Evolutionary conservation across 176 grass and related monocot species (phyloP), one percentile per base, ranked within the genome.

Genomic region (Eragrostis nindensis): DNA sequence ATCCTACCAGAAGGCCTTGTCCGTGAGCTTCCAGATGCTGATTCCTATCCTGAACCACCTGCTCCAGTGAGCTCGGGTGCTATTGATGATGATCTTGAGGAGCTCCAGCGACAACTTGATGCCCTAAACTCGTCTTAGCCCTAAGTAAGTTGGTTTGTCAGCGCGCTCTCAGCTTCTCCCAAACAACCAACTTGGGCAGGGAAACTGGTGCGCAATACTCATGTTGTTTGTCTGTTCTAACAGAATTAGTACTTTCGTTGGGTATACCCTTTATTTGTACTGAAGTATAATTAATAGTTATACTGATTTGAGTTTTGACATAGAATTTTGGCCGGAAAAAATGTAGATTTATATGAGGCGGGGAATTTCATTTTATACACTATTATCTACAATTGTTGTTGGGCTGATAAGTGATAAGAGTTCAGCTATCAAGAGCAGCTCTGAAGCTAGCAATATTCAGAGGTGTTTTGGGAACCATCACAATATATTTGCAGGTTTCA

Each of bases 71-170:
- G 32, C 56, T 66, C 78, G 3, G 48, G 55, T 19, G 73, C 70
- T 59, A 55, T 91, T 5, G 91, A 86, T 1, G 91, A 94, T 75
- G 90, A 98, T 71, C 86, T 98, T 36, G 92, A 91, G 74, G 95
- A 91, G 73, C 92, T 98, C 44, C 95, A 93, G 71, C 86, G 92
- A 25, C 95, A 95, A 79, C 95, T 98, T 55, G 90, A 94, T 86
- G 92, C 88, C 32, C 85, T 98, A 17, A 97, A 97, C 27, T 68
- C 82, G 24, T 85, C 83, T 16, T 97, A 86, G 82, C 53, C 32
- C 68, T 49, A 12, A 10, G 18, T 27, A 22, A 43, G 12, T 47
- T 18, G 47, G 38, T 36, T 25, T 38, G 15, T 65, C 12, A 66
- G 47, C 24, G 8, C 8, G 42, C 25, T n/a, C 50, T 39, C 1